Base-by-base conservation (phyloP, 768 basidiomycete genomes). In the Jaapia argillacea region DNA sequence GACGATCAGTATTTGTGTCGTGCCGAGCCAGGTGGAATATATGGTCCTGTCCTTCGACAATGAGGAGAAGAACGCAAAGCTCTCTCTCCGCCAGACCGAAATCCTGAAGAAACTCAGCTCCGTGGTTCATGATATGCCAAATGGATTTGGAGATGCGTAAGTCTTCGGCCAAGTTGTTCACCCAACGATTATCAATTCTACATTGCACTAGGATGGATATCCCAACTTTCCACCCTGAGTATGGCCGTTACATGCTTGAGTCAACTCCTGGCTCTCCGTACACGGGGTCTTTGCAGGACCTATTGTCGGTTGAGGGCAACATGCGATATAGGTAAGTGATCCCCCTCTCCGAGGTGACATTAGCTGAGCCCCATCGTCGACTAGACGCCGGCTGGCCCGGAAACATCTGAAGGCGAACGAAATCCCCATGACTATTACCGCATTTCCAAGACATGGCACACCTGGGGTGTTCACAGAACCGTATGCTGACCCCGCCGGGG, bases 181-280 rank as follows among this genome's bases (percentile, higher is more conserved):
- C 20, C 5, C 33, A 6, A 22, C 24, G 3, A 23, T 41, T 16
- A 36, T 16, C 18, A 21, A 22, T 49, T 43, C 38, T 22, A 35
- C 27, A 13, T 10, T 26, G 18, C 18, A 21, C 24, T 40, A 52
- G 38, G 10, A 40, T 50, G 13, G 6, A 39, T 6, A 43, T 25
- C 36, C 96, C 96, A 2, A 85, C 82, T 10, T 98, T 93, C 57
- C 96, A 98, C 58, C 94, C 94, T 14, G 96, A 99, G 63, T 99
- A 97, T 66, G 96, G 96, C 31, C 77, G 93, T 28, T 98, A 88
- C 67, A 99, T 99, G 96, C 74, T 99, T 42, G 96, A 99, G 60
- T 91, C 91, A 2, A 99, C 94, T 1, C 96, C 96, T 0, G 96
- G 96, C 2, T 79, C 82, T 40, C 96, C 96, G 2, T 98, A 97